A percentile compares a stretch with the other conserved stretches of the same genome.
Conservation (phyloP, 805 yeast genomes). For the Zygoascus bituminiphila region DNA sequence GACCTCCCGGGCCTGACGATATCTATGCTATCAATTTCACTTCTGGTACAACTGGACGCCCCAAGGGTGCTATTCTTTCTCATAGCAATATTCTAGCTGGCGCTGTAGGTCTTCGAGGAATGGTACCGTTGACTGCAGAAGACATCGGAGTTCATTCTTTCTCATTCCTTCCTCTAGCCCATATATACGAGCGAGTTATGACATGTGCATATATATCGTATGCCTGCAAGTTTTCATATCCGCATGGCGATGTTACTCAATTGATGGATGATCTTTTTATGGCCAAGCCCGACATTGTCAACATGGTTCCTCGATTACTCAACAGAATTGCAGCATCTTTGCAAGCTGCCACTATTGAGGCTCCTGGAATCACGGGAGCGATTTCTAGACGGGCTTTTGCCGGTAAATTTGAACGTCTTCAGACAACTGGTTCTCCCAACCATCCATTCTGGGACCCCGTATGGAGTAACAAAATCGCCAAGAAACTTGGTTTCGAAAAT, state of each 20-base stretch:
- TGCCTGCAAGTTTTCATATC: slow-evolving; percentile 48
- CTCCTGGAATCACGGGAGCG: slow-evolving; percentile 38
- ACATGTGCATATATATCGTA: slow-evolving; percentile 35
- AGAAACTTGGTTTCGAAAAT: slow-evolving; percentile 41
- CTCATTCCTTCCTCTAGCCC: slow-evolving; percentile 46
- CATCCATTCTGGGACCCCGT: slow-evolving; percentile 31
- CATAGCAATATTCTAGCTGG: slow-evolving; percentile 39
- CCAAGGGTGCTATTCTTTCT: slow-evolving; percentile 60
- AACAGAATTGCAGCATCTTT: slow-evolving; percentile 56
- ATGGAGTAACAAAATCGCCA: slow-evolving; percentile 37
- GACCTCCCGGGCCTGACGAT: slow-evolving; percentile 46
- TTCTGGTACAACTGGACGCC: slow-evolving; percentile 74
- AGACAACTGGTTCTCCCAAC: slow-evolving; percentile 34
- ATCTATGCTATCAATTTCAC: slow-evolving; percentile 63
- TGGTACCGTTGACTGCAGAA: slow-evolving; percentile 9
- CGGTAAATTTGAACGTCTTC: slow-evolving; percentile 32
- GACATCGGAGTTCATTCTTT: slow-evolving; percentile 9
- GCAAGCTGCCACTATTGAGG: slow-evolving; percentile 39
- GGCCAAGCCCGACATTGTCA: slow-evolving; percentile 45
- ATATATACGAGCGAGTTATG: slow-evolving; percentile 46
- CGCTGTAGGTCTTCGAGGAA: slow-evolving; percentile 21
- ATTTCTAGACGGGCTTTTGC: slow-evolving; percentile 34
- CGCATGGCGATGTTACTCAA: slow-evolving; percentile 43
- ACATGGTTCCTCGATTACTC: slow-evolving; percentile 57
- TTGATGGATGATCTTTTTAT: slow-evolving; percentile 52